Conservation (phyloP, 305 asterid genomes). For the Fraxinus floribunda region DNA sequence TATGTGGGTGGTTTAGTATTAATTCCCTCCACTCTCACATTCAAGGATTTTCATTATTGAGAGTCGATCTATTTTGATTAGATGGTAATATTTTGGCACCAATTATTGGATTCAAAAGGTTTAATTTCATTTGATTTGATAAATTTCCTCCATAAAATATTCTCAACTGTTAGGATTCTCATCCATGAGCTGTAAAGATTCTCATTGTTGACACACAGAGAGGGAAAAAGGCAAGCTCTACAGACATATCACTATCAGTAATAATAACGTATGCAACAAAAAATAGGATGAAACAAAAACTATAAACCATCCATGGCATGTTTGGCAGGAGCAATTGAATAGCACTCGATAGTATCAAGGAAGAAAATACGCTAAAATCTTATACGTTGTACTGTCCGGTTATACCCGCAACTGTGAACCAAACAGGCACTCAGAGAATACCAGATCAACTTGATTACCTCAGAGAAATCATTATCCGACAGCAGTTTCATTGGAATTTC, state of each 20-base stretch:
- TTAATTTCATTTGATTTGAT: neutral
- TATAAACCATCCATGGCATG: neutral
- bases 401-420: neutral
- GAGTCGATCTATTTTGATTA: neutral
- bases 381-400: neutral
- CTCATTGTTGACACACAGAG: neutral
- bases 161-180: neutral
- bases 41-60: neutral
- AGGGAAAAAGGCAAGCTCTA: neutral
- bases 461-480: slow-evolving; percentile 46
- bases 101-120: neutral
- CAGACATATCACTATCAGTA: neutral
- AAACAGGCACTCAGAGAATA: neutral
- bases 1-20: neutral
- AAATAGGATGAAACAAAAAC: neutral
- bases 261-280: neutral
- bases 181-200: neutral
- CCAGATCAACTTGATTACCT: slow-evolving; percentile 38
- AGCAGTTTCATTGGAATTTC: slow-evolving; percentile 42
- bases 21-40: neutral
- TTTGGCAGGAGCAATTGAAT: neutral
- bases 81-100: neutral
- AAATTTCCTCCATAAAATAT: neutral
- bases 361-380: slow-evolving; percentile 1
- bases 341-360: neutral